Base-by-base conservation (phyloP, 208 protist genomes). In the Polymyxa betae region DNA sequence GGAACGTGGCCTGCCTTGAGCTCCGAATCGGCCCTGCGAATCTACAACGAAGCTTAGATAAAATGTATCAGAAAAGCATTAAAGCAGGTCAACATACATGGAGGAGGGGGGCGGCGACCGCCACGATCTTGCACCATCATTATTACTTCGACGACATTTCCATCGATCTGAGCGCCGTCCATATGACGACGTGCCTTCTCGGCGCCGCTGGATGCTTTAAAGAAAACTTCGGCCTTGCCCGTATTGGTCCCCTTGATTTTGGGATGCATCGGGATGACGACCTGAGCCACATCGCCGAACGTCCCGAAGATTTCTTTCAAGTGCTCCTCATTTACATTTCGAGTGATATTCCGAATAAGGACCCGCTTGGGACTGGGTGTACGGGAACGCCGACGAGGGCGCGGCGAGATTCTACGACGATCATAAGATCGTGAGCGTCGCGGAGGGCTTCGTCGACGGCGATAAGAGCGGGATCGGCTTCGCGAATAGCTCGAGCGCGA, bases 221-320 rank as follows among this genome's bases (percentile, higher is more conserved):
- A 82, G 12, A 43, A 45, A 20, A 82, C 35, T 43, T 82, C 72
- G 40, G 72, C 72, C n/a, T 43, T 82, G 40, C 72, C 72, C 5
- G 35, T 82, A 43, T 82, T 82, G 35, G 72, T 82, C n/a, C n/a
- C n/a, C 72, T 82, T 82, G 35, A 43, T 82, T 82, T 82, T 82
- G 5, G 72, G 72, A 82, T 82, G 5, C 72, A 82, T 35, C 16
- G 72, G 72, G 16, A 82, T 12, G 5, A 45, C 72, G 35, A 82
- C 72, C 72, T 82, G 72, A 82, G 40, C n/a, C 16, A 82, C 40
- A 82, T 82, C 72, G 40, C 35, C 72, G 35, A 82, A 82, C 5
- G 72, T 82, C 5, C 72, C n/a, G 72, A 82, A 82, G n/a, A 82
- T 82, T 35, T 82, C 72, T n/a, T 82, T 82, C 72, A 82, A 35